phyloP scores from a whole-genome alignment of 179 eudicot species.

The Pouteria campechiana region DNA sequence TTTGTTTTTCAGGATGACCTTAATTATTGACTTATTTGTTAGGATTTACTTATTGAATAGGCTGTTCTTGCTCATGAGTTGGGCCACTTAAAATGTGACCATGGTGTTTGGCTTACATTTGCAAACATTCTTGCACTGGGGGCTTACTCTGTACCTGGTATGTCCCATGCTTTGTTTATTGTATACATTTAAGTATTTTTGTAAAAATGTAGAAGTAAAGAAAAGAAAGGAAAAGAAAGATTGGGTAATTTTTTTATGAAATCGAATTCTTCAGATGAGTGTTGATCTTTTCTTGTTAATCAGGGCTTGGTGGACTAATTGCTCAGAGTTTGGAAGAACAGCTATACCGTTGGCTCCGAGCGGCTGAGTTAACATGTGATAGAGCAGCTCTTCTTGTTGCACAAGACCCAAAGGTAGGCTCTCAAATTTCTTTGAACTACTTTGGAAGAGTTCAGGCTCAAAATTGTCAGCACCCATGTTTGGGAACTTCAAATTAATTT shows the following conservation, averaged over 20 bases:
- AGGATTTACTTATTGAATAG: constrained; percentile 23
- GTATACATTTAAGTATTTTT: no score
- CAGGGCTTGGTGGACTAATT: constrained; percentile 84
- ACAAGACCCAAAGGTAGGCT: constrained; percentile 88
- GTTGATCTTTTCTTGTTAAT: constrained; percentile 2
- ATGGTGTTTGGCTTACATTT: constrained; percentile 91
- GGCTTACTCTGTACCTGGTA: constrained; percentile 86
- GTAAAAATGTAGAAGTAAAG: neutral
- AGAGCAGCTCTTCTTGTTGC: constrained; percentile 99
- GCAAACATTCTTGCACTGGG: constrained; percentile 90
- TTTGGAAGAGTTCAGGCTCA: no score
- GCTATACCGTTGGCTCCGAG: constrained; percentile 86
- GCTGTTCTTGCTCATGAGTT: constrained; percentile 98
- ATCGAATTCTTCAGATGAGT: neutral
- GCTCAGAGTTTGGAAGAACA: constrained; percentile 90
- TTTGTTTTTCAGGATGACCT: neutral
- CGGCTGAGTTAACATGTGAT: constrained; percentile 97
- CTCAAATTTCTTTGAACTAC: no score
- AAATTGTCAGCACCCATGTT: no score
- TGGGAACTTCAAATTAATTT: no score
- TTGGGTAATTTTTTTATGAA: neutral
- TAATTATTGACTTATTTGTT: neutral
- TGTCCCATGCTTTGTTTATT: neutral
- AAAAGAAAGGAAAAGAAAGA: neutral
- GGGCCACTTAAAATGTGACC: constrained; percentile 98